Base-by-base conservation (phyloP, 805 yeast genomes). In the Ogataea paradorogensis region DNA sequence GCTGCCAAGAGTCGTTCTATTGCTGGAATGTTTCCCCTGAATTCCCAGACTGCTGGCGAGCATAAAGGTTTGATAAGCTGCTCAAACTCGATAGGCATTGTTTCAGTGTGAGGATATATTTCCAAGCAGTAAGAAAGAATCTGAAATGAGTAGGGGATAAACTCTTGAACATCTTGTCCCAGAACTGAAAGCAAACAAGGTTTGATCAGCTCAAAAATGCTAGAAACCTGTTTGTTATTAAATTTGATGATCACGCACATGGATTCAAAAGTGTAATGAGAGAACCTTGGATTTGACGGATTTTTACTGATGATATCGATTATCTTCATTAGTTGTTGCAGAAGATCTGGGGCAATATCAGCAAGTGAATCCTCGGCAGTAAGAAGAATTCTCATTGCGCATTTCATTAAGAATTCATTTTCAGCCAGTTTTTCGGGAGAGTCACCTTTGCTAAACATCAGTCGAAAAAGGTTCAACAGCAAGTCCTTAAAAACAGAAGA, bases 241-340 rank as follows among this genome's bases (percentile, higher is more conserved):
- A 62, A 81, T 48, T 82, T 81, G 43, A 90, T 66, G 35, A 90
- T 66, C 4, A 82, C 82, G 18, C 93, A 91, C 43, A 93, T 71
- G 7, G 95, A 74, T 68, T 93, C 99, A 60, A 93, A 93, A 4
- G 85, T 72, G 57, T 81, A 95, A 62, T 93, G 99, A 6, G 89
- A 77, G 56, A 93, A 93, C 52, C 82, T 78, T 30, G 99, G 99
- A 63, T 93, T 93, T 5, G 98, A 86, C 5, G 99, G 99, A 55
- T 93, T 93, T 52, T 80, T 81, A 16, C 89, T 70, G 40, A 90
- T 88, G 11, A 79, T 76, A 11, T 70, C 71, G 34, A 90, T 70
- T 33, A 93, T 84, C 36, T 73, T 68, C 31, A 90, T 63, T 30
- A 91, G 67, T 57, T 90, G 90, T 24, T 74, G 70, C 26, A 87